Base-by-base conservation (phyloP, 2,329 filamentous ascomycete species). In the Trichoderma oligosporum region DNA sequence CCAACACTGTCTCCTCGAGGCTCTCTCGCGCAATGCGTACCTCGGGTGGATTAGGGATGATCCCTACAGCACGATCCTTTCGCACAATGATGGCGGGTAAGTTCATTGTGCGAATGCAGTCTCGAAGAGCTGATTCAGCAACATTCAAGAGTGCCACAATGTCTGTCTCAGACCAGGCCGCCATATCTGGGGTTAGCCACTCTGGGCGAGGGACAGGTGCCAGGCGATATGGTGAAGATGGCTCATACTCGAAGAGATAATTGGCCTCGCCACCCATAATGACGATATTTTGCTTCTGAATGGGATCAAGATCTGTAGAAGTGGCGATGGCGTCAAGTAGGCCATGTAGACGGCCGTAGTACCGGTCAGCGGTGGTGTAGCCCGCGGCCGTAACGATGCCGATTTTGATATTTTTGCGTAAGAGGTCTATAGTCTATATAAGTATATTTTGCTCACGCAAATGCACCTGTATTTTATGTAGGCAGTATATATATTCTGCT, bases 321-420 rank as follows among this genome's bases (percentile, higher is more conserved):
- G 71, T 68, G 51, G 83, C 81, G 18, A 97, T 82, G 24, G 89
- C 88, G 64, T 96, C 86, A 1, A 99, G 82, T 0, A 99, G 82
- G 1, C 94, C 94, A 69, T 91, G 85, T 1, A 99, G 82, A 14
- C 94, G 87, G 18, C 83, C 85, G 70, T 96, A 92, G 77, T 99
- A 99, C 63, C 85, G 85, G 55, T 87, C 83, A 4, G 90, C 89
- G 35, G 93, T 88, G 0, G 90, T 93, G 75, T 99, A 99, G 16
- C 94, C 94, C 1, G 94, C 94, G 1, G 94, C 94, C 0, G 94
- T 99, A 51, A 99, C 94, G 67, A 99, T 97, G 49, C 92, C 94
- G 64, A 99, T 87, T 64, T 88, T 88, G 62, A 93, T 89, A 60
- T 88, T 86, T 63, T 86, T 85, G 45, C 79, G 80, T 64, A 99